Conservation (phyloP, 148 eudicot genomes). For the Polygonum maritimum region DNA sequence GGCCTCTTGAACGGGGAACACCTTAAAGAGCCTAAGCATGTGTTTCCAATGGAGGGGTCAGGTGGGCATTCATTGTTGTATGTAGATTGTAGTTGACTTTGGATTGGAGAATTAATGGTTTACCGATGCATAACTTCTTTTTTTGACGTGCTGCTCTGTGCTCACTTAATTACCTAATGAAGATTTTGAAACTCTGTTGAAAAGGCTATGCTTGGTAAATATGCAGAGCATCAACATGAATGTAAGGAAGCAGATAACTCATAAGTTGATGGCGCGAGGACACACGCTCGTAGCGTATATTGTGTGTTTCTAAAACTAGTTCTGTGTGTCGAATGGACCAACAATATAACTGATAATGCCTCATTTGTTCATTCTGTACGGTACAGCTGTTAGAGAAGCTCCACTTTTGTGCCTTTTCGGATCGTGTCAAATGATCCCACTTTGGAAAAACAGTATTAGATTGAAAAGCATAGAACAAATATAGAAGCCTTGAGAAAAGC, state of each 20-base stretch:
- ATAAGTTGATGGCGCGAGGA: no score
- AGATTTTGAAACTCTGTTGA: not conserved
- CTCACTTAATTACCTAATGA: not conserved
- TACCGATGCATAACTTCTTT: not conserved
- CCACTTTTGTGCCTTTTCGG: not conserved
- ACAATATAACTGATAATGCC: not conserved
- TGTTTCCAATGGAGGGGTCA: not conserved
- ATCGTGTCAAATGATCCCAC: not conserved
- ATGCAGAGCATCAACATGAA: no score
- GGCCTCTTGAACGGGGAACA: not conserved
- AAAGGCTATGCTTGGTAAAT: no score
- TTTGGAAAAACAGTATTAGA: not conserved
- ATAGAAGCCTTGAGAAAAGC: not conserved
- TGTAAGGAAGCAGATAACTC: no score
- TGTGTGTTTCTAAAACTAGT: no score
- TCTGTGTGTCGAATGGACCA: not conserved
- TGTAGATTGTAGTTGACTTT: not conserved
- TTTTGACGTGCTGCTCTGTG: no score
- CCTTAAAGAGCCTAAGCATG: not conserved
- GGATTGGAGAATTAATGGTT: not conserved
- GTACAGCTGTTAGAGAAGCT: not conserved
- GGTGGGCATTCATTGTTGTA: constrained; percentile 28
- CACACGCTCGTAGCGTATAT: no score
- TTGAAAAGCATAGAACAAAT: not conserved
- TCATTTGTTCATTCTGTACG: not conserved